Conservation (phyloP, 2,329 filamentous ascomycete species). For the Nothophoma quercina region DNA sequence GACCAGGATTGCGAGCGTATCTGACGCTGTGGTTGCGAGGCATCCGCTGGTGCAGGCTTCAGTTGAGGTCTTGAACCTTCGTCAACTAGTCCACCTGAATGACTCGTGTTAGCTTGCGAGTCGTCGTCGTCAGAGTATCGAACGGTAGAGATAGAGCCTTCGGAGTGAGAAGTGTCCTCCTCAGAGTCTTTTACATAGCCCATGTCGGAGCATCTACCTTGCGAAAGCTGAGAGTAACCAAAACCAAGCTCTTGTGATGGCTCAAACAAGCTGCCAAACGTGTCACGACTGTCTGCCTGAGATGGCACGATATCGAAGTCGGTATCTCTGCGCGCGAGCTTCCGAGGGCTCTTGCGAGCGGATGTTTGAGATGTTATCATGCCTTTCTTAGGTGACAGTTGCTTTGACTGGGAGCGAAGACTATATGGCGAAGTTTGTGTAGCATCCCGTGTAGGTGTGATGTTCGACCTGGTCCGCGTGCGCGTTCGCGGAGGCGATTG, state of each 20-base stretch:
- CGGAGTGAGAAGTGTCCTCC: constrained; percentile 40
- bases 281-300: not conserved
- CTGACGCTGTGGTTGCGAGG: not conserved
- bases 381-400: constrained; percentile 28
- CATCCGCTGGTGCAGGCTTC: constrained; percentile 4
- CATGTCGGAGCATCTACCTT: constrained; percentile 34
- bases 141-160: constrained; percentile 36
- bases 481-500: constrained; percentile 30
- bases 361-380: not conserved
- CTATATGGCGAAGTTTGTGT: constrained; percentile 36
- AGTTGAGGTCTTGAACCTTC: constrained; percentile 3
- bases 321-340: constrained; percentile 19
- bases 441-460: constrained; percentile 28
- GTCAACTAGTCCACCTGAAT: not conserved
- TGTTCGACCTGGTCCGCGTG: constrained; percentile 18
- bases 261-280: constrained; percentile 20
- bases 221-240: constrained; percentile 26
- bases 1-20: constrained; percentile 1
- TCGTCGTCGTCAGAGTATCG: constrained; percentile 31
- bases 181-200: constrained; percentile 43
- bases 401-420: constrained; percentile 39
- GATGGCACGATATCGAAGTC: constrained; percentile 25
- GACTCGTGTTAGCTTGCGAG: constrained; percentile 18
- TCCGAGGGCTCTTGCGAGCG: constrained; percentile 21
- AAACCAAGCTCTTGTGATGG: constrained; percentile 36